Evolutionary conservation across 1,284 basidiomycete genomes (phyloP).

Genomic region (Microbotryum silenes-acaulis): DNA sequence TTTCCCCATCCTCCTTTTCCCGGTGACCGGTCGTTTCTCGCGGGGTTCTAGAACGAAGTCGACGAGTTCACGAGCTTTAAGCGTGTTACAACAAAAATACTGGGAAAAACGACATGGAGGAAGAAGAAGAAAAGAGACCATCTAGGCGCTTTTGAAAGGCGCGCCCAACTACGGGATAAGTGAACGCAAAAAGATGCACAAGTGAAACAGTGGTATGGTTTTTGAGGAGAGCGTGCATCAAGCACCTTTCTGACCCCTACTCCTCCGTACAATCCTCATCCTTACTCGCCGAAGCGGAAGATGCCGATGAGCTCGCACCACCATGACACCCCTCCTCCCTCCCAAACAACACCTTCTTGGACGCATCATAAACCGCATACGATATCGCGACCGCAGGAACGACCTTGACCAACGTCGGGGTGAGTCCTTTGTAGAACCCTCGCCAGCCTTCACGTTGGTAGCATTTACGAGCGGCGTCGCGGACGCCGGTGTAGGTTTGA

Average conservation of each 20-base stretch:
- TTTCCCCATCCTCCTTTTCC: too few relatives aligned
- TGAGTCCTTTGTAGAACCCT: slow-evolving; percentile 70
- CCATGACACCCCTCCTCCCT: slow-evolving; percentile 6
- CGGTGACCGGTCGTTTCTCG: too few relatives aligned
- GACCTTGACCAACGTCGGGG: slow-evolving; percentile 51
- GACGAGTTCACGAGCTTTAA: neutral
- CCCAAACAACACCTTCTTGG: slow-evolving; percentile 27
- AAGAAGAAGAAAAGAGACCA: neutral
- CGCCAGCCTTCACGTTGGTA: slow-evolving; percentile 80
- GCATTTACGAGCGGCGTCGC: slow-evolving; percentile 77
- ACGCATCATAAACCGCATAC: slow-evolving; percentile 30
- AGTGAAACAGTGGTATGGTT: neutral
- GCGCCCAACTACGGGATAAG: neutral
- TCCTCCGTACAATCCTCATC: slow-evolving; percentile 1
- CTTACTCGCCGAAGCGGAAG: too few relatives aligned
- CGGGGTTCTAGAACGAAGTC: neutral
- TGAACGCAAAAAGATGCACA: neutral
- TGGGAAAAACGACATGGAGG: neutral
- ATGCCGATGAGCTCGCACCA: neutral
- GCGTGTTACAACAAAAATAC: neutral
- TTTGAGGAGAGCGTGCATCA: neutral
- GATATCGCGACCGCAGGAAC: slow-evolving; percentile 90
- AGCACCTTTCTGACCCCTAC: neutral
- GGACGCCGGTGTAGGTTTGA: slow-evolving; percentile 74
- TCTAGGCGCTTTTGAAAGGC: neutral